Percentiles rank a stretch among this genome's conserved stretches.
Evolutionary conservation across 129 eudicot species (phyloP).

Genomic region (Cynara cardunculus): DNA sequence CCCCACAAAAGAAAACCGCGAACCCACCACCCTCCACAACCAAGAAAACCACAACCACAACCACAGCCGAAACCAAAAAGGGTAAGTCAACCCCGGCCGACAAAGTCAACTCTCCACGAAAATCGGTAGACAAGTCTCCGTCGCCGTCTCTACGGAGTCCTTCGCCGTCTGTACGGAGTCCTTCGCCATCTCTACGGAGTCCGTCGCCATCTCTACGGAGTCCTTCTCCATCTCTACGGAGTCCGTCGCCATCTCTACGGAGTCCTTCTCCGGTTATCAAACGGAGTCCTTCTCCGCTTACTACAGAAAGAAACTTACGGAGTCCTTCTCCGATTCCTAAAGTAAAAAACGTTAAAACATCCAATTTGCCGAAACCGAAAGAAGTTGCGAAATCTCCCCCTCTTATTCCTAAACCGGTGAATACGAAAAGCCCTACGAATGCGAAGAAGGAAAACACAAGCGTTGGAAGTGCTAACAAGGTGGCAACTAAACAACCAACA

Average conservation of each 20-base stretch:
- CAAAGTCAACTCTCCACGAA: conserved; percentile 4
- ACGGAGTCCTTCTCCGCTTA: conserved; percentile 20
- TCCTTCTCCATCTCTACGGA: conserved; percentile 1
- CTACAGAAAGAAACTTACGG: conserved; percentile 1
- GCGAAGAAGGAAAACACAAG: conserved; percentile 20
- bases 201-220: conserved; percentile 24
- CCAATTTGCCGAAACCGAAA: conserved; percentile 13
- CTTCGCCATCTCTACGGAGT: background rate
- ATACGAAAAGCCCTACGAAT: conserved; percentile 25
- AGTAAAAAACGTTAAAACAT: background rate
- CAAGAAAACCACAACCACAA: conserved; percentile 31
- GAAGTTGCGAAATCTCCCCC: conserved; percentile 32
- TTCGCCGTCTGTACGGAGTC: conserved; percentile 6
- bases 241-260: background rate
- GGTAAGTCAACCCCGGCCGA: conserved; percentile 9
- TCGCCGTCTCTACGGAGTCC: background rate
- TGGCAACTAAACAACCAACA: conserved; percentile 2
- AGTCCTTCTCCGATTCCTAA: conserved; percentile 5
- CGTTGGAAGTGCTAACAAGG: conserved; percentile 7
- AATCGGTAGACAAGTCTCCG: conserved; percentile 45
- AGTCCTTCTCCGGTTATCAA: conserved; percentile 33
- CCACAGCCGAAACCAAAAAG: conserved; percentile 38
- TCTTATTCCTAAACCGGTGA: conserved; percentile 22
- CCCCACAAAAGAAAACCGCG: conserved; percentile 24
- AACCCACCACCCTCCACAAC: conserved; percentile 5